Evolutionary conservation across 164 flowering plant species (phyloP), one percentile per base, ranked within the genome.

Genomic region (Euptelea pleiosperma): DNA sequence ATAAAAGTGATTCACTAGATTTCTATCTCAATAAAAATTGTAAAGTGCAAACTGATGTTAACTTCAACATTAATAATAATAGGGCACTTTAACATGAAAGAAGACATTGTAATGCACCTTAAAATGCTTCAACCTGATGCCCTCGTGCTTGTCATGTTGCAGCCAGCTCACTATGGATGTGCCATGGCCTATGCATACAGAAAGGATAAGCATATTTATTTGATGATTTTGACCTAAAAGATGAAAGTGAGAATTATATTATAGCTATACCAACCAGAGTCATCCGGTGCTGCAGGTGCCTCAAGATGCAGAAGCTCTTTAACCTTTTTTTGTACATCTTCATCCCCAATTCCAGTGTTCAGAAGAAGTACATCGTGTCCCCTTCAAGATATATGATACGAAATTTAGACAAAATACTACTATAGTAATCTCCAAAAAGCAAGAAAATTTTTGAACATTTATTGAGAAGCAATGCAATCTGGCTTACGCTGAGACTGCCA

Each of bases 401-500:
- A 18, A 42, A 51, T 60, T 64, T 49, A 35, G 53, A 54, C 8
- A 4, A 30, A 21, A 26, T 26, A 48, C 51, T 3, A 15, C 25
- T 16, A 29, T 37, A 18, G 18, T 39, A 26, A 31, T 19, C 42
- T n/a, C 46, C 8, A 3, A 50, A n/a, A 42, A 15, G 58, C 6
- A 31, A 22, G n/a, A 30, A 18, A 2, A 42, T 29, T 11, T 57
- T 3, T 9, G 3, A 18, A 35, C n/a, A n/a, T n/a, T n/a, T n/a
- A 7, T 9, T 9, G 22, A 33, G 16, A 39, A 1, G 24, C n/a
- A 11, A 58, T 41, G 26, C 7, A 58, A 55, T 54, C 4, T 51
- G 34, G 41, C 88, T 68, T 80, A 87, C 99, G 59, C 73, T 55
- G 83, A 45, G 18, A 82, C 87, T 33, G 98, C 99, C 69, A 94